phyloP scores from a whole-genome alignment of 768 basidiomycete genomes.

The Boletus vinaceobasis region DNA sequence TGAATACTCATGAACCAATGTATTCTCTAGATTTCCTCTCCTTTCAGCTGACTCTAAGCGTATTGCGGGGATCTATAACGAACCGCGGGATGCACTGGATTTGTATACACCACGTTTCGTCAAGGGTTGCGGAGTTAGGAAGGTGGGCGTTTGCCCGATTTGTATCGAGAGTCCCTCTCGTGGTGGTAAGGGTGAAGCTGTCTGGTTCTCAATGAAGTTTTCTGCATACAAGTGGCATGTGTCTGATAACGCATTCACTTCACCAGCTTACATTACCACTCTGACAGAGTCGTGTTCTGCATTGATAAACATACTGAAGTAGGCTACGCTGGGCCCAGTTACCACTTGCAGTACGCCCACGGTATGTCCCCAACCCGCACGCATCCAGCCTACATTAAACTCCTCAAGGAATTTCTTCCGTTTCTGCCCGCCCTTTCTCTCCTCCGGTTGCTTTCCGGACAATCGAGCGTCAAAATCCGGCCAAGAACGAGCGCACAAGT shows the following conservation, averaged over 20 bases:
- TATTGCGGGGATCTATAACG: conserved; percentile 50
- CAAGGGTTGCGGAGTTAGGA: conserved; percentile 61
- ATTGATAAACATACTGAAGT: conserved; percentile 4
- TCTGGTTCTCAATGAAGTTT: conserved; percentile 79
- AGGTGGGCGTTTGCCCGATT: conserved; percentile 76
- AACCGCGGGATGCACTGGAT: conserved; percentile 58
- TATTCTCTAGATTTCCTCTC: conserved; percentile 15
- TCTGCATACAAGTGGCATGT: conserved; percentile 79
- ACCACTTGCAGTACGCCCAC: conserved; percentile 80
- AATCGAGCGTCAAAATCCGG: conserved; percentile 40
- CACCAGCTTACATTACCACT: conserved; percentile 1
- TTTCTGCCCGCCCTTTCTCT: conserved; percentile 68
- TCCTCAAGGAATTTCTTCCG: conserved; percentile 62
- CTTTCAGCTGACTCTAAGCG: conserved; percentile 19
- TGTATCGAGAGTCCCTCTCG: conserved; percentile 59
- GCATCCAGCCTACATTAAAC: not conserved
- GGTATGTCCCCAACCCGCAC: conserved; percentile 39
- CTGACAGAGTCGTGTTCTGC: conserved; percentile 17
- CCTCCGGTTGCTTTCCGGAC: conserved; percentile 66
- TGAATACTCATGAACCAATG: not conserved
- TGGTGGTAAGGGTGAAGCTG: conserved; percentile 58
- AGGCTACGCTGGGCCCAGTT: conserved; percentile 40
- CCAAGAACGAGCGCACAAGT: conserved; percentile 55
- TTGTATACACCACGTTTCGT: conserved; percentile 79
- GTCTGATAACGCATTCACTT: not conserved